Base-by-base conservation (phyloP, 1,284 basidiomycete genomes). In the Leucoagaricus sp. region DNA sequence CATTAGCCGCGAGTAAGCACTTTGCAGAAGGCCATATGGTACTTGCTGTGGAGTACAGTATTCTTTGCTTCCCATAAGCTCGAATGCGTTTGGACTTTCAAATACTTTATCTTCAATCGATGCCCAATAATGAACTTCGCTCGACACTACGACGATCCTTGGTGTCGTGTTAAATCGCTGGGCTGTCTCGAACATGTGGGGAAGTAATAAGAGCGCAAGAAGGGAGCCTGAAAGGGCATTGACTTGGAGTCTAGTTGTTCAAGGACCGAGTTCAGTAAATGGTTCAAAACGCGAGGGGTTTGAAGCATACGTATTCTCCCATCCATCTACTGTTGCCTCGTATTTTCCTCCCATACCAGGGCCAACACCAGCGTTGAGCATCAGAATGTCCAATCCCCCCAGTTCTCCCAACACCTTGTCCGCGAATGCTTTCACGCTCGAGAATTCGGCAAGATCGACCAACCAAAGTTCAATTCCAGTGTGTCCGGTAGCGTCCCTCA, bases 141-240 rank as follows among this genome's bases (percentile, higher is more conserved):
- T 76, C 0, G 67, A 47, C 0, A 76, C 73, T 12, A 72, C 57
- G 4, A 73, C 71, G 4, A 77, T 38, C 2, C 76, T 65, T 0
- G 75, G 71, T 9, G 58, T 55, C 0, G 63, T 63, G n/a, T 21
- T 53, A 33, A 66, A 61, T 25, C 66, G 59, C n/a, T 59, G 58
- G 0, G 72, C 69, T 0, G 80, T 75, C 26, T 70, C 63, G 3
- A 73, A 21, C 62, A 81, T 67, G 15, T 61, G 65, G 1, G 81
- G 80, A 3, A 82, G 64, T 6, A 82, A 68, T 13, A 72, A 70
- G 12, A 81, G 52, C 0, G 71, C 69, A 5, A 79, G 63, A 1
- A 82, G 64, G 1, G 73, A 61, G 3, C 68, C 66, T 1, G 75
- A 69, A 1, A 82, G 60, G 58, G 73, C 63, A 59, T 80, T 79